Conservation (phyloP, 108 stramenopile genomes). For the Nitzschia sp. region DNA sequence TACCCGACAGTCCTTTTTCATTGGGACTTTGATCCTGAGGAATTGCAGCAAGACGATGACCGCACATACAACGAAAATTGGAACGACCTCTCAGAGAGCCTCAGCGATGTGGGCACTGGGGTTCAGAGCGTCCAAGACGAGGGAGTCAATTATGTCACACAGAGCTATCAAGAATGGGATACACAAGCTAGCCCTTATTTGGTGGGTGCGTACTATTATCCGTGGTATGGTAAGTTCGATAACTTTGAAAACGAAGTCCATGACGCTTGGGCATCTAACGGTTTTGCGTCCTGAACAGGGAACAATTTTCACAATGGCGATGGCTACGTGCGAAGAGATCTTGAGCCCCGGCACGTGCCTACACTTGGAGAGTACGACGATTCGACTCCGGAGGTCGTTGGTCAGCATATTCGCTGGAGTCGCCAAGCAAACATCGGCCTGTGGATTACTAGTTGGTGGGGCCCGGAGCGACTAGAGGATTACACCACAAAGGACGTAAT, state of each 20-base stretch:
- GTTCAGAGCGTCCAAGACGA: no score
- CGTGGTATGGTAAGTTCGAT: constrained; percentile 38
- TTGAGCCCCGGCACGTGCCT: constrained; percentile 38
- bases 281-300: no score
- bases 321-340: constrained; percentile 42
- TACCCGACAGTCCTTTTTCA: no score
- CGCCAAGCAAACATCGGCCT: constrained; percentile 51
- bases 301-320: constrained; percentile 43
- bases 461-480: constrained; percentile 32
- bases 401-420: constrained; percentile 50
- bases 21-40: no score
- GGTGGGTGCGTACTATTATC: constrained; percentile 56
- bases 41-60: no score
- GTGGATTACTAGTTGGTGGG: constrained; percentile 56
- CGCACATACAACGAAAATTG: no score
- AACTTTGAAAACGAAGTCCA: background rate
- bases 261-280: background rate
- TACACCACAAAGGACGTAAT: constrained; percentile 40
- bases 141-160: no score
- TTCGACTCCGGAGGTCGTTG: constrained; percentile 31
- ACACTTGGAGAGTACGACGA: constrained; percentile 54
- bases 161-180: background rate
- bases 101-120: no score
- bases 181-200: constrained; percentile 11
- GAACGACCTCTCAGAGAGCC: no score